Percentiles rank a stretch among this genome's conserved stretches.
Evolutionary conservation across 192 early-diverging fungal species (phyloP).

Genomic region (Spizellomyces punctatus): DNA sequence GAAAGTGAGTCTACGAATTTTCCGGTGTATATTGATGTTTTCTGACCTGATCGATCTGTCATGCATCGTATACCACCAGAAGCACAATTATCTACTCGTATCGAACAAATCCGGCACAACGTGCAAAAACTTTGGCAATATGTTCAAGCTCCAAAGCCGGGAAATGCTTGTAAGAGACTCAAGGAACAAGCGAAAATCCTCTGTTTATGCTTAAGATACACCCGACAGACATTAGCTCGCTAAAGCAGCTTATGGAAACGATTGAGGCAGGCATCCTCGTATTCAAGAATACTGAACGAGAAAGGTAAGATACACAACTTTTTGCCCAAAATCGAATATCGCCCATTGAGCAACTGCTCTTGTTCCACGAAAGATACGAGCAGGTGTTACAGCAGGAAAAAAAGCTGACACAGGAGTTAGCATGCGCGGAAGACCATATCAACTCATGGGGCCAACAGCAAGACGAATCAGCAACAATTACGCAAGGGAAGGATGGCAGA

Average conservation of each 20-base stretch:
- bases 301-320: neutral
- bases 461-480: neutral
- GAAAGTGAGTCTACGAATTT: too few relatives aligned
- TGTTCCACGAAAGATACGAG: neutral
- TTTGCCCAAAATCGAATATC: neutral
- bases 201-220: neutral
- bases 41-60: too few relatives aligned
- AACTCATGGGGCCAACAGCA: neutral
- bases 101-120: too few relatives aligned
- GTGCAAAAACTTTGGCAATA: conserved; percentile 2
- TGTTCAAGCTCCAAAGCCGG: conserved; percentile 10
- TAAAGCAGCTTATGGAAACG: conserved; percentile 5
- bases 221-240: neutral
- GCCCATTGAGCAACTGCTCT: neutral
- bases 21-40: too few relatives aligned
- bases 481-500: conserved; percentile 3
- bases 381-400: conserved; percentile 5
- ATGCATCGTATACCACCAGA: too few relatives aligned
- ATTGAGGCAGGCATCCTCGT: conserved; percentile 15
- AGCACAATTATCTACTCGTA: too few relatives aligned
- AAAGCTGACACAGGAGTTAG: conserved; percentile 12
- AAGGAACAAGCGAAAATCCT: neutral
- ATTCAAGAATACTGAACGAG: neutral
- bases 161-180: conserved; percentile 11
- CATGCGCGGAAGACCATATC: conserved; percentile 4